Percentiles rank a stretch among this genome's conserved stretches.
Conservation (phyloP, 257 asterid species). For the Solanum bulbocastanum region DNA sequence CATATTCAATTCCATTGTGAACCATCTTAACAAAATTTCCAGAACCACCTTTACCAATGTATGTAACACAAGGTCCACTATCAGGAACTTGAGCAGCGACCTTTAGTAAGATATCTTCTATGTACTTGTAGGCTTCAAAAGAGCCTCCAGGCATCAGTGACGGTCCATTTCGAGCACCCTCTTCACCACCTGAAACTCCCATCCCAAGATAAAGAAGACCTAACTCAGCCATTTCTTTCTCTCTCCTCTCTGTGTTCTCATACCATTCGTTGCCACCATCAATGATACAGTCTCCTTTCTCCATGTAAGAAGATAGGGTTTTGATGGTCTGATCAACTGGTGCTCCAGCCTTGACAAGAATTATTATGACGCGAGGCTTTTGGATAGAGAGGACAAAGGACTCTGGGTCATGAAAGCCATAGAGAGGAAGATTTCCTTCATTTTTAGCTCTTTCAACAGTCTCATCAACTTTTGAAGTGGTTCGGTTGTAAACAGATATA, state of each 20-base stretch:
- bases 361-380: conserved; percentile 88
- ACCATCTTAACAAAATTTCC: conserved; percentile 96
- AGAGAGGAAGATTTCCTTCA: conserved; percentile 83
- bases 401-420: conserved; percentile 79
- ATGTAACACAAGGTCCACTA: conserved; percentile 96
- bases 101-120: conserved; percentile 74
- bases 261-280: conserved; percentile 99
- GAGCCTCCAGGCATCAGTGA: conserved; percentile 99
- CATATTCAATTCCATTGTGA: conserved; percentile 92
- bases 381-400: conserved; percentile 81
- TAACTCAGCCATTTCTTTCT: conserved; percentile 55
- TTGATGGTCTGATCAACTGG: conserved; percentile 93
- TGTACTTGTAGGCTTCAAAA: conserved; percentile 62
- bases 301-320: conserved; percentile 82
- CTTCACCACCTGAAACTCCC: conserved; percentile 99
- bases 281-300: conserved; percentile 88
- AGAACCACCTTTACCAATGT: conserved; percentile 82
- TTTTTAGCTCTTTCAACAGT: conserved; percentile 76
- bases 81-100: conserved; percentile 96
- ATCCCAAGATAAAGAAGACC: conserved; percentile 90
- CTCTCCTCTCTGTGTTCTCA: conserved; percentile 95
- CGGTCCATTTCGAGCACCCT: conserved; percentile 92
- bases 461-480: conserved; percentile 93
- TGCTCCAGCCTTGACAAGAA: conserved; percentile 95
- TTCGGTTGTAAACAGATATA: conserved; percentile 90